Evolutionary conservation across 2,329 filamentous ascomycete species (phyloP).

Genomic region (Didymella lethalis): DNA sequence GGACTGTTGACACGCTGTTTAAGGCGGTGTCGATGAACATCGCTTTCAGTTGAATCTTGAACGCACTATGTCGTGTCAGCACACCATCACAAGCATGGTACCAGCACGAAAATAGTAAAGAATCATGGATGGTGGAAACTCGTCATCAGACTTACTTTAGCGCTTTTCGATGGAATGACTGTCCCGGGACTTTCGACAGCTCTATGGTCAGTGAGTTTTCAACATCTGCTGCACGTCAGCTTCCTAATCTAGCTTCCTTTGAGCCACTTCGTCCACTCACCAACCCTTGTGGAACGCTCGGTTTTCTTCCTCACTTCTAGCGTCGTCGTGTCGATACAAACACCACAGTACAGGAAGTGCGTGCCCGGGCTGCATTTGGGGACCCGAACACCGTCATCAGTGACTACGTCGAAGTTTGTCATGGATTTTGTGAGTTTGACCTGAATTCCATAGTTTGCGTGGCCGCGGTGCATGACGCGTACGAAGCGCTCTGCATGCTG

Average conservation of each 20-base stretch:
- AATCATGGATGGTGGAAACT: neutral
- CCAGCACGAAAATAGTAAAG: neutral
- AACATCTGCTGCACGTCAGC: constrained; percentile 55
- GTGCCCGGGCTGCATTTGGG: constrained; percentile 50
- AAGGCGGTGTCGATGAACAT: constrained; percentile 84
- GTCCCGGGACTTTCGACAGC: constrained; percentile 73
- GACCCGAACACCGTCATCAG: constrained; percentile 60
- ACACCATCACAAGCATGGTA: neutral
- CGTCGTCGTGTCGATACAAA: constrained; percentile 75
- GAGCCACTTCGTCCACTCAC: constrained; percentile 49
- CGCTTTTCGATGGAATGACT: constrained; percentile 80
- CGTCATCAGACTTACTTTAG: constrained; percentile 62
- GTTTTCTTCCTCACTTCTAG: constrained; percentile 77
- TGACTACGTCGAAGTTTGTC: constrained; percentile 76
- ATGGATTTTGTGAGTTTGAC: constrained; percentile 82
- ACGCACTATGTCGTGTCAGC: constrained; percentile 56
- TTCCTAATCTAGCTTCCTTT: constrained; percentile 1
- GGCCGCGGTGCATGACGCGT: constrained; percentile 77
- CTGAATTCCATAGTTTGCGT: constrained; percentile 79
- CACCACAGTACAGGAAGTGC: constrained; percentile 90
- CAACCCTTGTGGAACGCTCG: constrained; percentile 58
- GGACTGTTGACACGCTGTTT: constrained; percentile 74
- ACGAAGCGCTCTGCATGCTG: constrained; percentile 76
- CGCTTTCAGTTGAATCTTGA: constrained; percentile 84
- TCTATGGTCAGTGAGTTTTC: constrained; percentile 82